Evolutionary conservation across 768 basidiomycete species (phyloP).

Genomic region (Neoboletus magnificus): DNA sequence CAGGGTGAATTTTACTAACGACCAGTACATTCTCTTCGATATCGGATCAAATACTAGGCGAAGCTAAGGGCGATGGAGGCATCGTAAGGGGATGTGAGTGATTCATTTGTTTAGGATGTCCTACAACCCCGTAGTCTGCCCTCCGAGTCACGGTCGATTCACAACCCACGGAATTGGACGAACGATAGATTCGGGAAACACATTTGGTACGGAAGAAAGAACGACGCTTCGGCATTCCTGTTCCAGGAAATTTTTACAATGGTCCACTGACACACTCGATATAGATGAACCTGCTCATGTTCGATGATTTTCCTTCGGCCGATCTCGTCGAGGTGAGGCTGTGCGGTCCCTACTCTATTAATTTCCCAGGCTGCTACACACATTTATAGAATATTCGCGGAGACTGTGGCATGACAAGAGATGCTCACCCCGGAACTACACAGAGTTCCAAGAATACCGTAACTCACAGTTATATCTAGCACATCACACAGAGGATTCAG

Average conservation of each 20-base stretch:
- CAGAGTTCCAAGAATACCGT: constrained; percentile 43
- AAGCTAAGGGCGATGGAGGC: constrained; percentile 58
- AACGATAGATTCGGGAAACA: constrained; percentile 42
- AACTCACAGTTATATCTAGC: constrained; percentile 55
- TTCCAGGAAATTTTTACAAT: background rate
- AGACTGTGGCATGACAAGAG: constrained; percentile 25
- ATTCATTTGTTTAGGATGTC: background rate
- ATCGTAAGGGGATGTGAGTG: constrained; percentile 52
- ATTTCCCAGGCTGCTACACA: too few species aligned
- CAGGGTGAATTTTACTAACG: constrained; percentile 41
- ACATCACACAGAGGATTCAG: constrained; percentile 49
- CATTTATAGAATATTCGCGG: constrained; percentile 55
- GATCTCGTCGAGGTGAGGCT: constrained; percentile 44
- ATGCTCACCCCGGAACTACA: constrained; percentile 36
- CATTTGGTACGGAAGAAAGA: background rate
- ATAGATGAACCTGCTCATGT: constrained; percentile 49
- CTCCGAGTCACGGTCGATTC: constrained; percentile 25
- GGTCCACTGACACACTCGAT: constrained; percentile 55
- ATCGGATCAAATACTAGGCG: constrained; percentile 47
- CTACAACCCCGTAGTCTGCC: background rate
- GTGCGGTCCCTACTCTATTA: background rate
- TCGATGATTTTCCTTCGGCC: constrained; percentile 36
- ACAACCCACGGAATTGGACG: constrained; percentile 51
- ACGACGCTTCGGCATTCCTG: background rate
- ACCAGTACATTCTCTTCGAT: background rate